Evolutionary conservation across 2,329 filamentous ascomycete species (phyloP).

Genomic region (Beauveria bassiana): DNA sequence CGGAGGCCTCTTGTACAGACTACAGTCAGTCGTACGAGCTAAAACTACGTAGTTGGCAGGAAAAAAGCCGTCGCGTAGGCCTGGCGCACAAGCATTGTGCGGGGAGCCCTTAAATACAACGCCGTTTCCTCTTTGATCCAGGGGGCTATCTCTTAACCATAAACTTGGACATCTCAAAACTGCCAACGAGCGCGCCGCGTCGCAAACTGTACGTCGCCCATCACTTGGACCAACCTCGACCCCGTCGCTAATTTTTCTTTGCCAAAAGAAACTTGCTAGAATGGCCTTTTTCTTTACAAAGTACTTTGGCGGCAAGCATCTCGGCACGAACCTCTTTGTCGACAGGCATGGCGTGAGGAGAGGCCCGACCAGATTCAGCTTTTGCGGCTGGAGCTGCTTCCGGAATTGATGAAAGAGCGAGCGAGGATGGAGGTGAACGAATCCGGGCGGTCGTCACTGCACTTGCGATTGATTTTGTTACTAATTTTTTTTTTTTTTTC

Average conservation of each 20-base stretch:
- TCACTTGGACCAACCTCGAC: not conserved
- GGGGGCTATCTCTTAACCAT: not conserved
- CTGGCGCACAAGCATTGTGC: not conserved
- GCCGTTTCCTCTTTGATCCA: not conserved
- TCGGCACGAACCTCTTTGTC: constrained; percentile 41
- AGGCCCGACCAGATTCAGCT: constrained; percentile 43
- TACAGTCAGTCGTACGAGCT: not conserved
- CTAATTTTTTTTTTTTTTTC: not conserved
- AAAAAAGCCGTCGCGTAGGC: not conserved
- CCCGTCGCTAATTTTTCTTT: not conserved
- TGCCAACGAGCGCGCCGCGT: not conserved
- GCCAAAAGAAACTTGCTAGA: not conserved
- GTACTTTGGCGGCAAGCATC: constrained; percentile 38
- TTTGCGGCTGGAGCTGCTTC: constrained; percentile 46
- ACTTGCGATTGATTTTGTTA: not conserved
- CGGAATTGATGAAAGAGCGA: constrained; percentile 19
- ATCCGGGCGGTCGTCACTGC: not conserved
- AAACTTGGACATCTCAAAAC: not conserved
- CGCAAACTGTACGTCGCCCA: not conserved
- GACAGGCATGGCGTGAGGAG: constrained; percentile 38
- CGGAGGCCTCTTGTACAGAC: not conserved
- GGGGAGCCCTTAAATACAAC: not conserved
- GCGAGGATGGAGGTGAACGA: not conserved
- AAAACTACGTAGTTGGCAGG: too few species aligned
- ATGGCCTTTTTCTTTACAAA: constrained; percentile 44